These are phyloP conservation scores for Auricularia sp. DNA, from an alignment of 768 basidiomycete genomes.

Conservation along the genomic window DNA sequence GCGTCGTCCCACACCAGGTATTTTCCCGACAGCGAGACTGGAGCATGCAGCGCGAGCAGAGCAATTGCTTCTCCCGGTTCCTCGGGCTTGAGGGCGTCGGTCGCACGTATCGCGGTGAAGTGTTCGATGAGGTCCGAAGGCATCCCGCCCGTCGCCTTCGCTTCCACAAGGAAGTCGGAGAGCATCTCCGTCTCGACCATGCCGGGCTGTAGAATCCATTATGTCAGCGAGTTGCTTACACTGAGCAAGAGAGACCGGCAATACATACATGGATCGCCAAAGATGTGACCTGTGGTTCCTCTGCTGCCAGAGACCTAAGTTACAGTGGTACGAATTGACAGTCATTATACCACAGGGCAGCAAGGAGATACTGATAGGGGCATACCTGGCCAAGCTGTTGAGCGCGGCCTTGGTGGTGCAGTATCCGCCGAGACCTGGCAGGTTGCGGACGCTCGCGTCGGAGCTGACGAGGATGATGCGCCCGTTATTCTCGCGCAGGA, in stretches of 20 bases:
- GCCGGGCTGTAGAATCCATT: not conserved
- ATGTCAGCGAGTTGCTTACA: not conserved
- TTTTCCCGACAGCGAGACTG: no score
- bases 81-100: no score
- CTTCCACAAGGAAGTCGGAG: not conserved
- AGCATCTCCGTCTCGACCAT: not conserved
- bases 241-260: not conserved
- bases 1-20: no score
- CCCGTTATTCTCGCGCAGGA: not conserved
- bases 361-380: not conserved
- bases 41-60: no score
- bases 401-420: not conserved
- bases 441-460: not conserved
- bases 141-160: no score
- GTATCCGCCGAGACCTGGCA: not conserved
- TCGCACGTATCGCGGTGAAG: no score
- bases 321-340: not conserved
- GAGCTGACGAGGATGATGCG: conserved; percentile 1
- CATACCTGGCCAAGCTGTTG: not conserved
- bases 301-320: not conserved
- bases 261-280: not conserved
- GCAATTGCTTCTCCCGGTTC: no score
- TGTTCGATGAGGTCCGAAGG: no score
- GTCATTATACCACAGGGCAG: not conserved
- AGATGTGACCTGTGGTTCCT: not conserved